Conservation (phyloP, 805 yeast genomes). For the Saccharomyces paradoxus region DNA sequence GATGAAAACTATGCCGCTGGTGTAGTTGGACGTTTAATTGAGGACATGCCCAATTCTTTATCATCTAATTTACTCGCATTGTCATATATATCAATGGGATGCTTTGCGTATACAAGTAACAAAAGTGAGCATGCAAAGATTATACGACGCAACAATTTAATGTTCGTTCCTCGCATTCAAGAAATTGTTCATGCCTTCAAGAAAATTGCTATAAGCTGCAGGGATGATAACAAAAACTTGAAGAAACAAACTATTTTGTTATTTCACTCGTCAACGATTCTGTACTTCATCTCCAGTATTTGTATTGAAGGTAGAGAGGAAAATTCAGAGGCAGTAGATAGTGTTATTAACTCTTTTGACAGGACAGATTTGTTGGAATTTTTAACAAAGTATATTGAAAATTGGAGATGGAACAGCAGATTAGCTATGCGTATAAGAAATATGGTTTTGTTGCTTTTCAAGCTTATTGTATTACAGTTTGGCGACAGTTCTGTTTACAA, state of each 20-base stretch:
- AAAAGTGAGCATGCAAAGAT: slow-evolving; percentile 11
- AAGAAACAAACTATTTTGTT: slow-evolving; percentile 14
- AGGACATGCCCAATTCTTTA: slow-evolving; percentile 2
- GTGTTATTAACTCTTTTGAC: slow-evolving; percentile 11
- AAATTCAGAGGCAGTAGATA: background rate
- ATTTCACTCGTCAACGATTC: slow-evolving; percentile 22
- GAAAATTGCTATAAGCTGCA: slow-evolving; percentile 17
- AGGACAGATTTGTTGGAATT: slow-evolving; percentile 33
- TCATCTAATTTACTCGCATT: slow-evolving; percentile 13
- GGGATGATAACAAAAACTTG: slow-evolving; percentile 17
- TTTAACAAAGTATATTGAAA: slow-evolving; percentile 46
- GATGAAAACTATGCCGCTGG: slow-evolving; percentile 15
- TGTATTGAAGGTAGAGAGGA: slow-evolving; percentile 17
- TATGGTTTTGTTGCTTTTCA: slow-evolving; percentile 45
- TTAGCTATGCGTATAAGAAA: slow-evolving; percentile 45
- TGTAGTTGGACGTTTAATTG: slow-evolving; percentile 1
- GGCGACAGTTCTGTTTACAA: slow-evolving; percentile 44
- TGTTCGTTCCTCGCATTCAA: slow-evolving; percentile 10
- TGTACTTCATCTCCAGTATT: slow-evolving; percentile 17
- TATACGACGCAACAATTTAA: slow-evolving; percentile 19
- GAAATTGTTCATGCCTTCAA: slow-evolving; percentile 15
- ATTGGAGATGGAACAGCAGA: slow-evolving; percentile 55
- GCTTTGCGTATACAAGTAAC: slow-evolving; percentile 7
- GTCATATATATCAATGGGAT: slow-evolving; percentile 24
- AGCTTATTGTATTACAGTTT: slow-evolving; percentile 48